Percentiles rank a stretch among this genome's conserved stretches.
Conservation (phyloP, 2,329 filamentous ascomycete genomes). For the Dactylellina parvicollis region DNA sequence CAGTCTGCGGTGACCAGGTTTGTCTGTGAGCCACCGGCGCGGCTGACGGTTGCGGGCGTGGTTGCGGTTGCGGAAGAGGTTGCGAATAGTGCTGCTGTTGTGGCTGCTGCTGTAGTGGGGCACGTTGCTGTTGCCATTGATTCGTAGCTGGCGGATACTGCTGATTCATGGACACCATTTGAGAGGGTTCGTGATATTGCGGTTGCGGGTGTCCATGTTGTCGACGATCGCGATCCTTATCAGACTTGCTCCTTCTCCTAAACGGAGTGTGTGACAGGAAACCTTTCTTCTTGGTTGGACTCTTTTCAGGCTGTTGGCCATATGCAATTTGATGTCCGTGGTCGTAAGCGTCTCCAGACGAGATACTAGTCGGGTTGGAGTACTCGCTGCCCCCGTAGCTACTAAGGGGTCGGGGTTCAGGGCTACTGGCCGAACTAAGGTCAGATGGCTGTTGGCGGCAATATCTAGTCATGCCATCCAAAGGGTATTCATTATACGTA, state of each 20-base stretch:
- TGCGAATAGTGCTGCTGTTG: constrained; percentile 28
- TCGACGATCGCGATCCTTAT: constrained; percentile 60
- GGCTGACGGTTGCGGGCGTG: constrained; percentile 21
- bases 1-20: constrained; percentile 42
- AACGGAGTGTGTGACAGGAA: constrained; percentile 97
- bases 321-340: constrained; percentile 76
- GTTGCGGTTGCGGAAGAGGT: constrained; percentile 20
- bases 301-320: constrained; percentile 76
- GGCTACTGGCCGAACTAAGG: constrained; percentile 73
- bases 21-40: constrained; percentile 32
- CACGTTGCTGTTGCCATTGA: constrained; percentile 26
- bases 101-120: constrained; percentile 32
- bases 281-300: constrained; percentile 76
- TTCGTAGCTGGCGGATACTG: constrained; percentile 20
- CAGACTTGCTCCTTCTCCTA: constrained; percentile 85
- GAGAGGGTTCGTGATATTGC: constrained; percentile 58
- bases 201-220: constrained; percentile 57
- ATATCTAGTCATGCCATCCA: constrained; percentile 97
- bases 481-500: constrained; percentile 91
- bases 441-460: constrained; percentile 75
- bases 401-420: constrained; percentile 76
- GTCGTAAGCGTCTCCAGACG: constrained; percentile 52
- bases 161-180: constrained; percentile 33
- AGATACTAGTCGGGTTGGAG: constrained; percentile 75
- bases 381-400: constrained; percentile 90